Evolutionary conservation across 1,284 basidiomycete species (phyloP).

Genomic region (Ceratobasidium sp.): DNA sequence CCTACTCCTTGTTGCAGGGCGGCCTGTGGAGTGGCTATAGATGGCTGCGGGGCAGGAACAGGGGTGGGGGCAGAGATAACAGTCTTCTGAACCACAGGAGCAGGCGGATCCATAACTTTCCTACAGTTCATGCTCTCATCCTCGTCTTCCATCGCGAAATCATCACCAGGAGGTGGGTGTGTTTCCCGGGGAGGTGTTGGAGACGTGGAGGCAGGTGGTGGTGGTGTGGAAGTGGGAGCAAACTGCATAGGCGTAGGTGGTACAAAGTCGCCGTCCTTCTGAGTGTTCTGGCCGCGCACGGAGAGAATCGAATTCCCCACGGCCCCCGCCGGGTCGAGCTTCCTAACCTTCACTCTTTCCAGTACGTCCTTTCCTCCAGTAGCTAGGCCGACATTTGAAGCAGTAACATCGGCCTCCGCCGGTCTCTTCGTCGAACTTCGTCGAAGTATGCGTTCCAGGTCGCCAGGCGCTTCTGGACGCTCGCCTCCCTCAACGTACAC

Average conservation of each 20-base stretch:
- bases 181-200: neutral
- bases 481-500: constrained; percentile 17
- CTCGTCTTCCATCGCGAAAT: constrained; percentile 40
- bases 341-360: constrained; percentile 25
- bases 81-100: neutral
- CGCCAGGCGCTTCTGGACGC: constrained; percentile 20
- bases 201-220: constrained; percentile 6
- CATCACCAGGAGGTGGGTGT: constrained; percentile 14
- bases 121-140: constrained; percentile 22
- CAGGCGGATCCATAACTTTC: neutral
- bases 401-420: constrained; percentile 3
- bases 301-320: constrained; percentile 31
- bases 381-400: constrained; percentile 11
- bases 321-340: neutral
- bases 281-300: constrained; percentile 7
- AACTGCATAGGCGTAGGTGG: constrained; percentile 24
- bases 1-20: neutral
- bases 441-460: constrained; percentile 32
- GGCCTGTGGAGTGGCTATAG: neutral
- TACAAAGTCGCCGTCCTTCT: constrained; percentile 10
- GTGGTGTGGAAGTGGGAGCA: constrained; percentile 3
- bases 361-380: constrained; percentile 36
- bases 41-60: neutral
- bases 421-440: constrained; percentile 21
- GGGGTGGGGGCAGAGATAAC: too few species aligned